A percentile compares a stretch with the other conserved stretches of the same genome.
Evolutionary conservation across 305 asterid species (phyloP).

Genomic region (Nicotiana rustica): DNA sequence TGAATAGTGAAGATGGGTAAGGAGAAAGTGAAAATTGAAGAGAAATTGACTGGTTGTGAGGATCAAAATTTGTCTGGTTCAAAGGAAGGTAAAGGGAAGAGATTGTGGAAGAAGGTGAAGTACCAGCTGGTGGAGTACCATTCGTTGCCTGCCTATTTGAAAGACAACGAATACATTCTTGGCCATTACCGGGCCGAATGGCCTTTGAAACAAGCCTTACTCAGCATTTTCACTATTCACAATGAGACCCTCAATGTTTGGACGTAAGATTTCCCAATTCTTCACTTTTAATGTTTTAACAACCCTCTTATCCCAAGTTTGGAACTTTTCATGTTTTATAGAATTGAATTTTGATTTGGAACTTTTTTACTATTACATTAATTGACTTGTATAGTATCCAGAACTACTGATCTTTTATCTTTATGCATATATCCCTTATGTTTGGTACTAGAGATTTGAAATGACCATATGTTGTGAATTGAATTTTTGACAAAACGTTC

Average conservation of each 20-base stretch:
- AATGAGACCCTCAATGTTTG: slow-evolving; percentile 97
- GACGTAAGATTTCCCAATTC: slow-evolving; percentile 71
- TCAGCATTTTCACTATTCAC: slow-evolving; percentile 86
- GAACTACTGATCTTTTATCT: neutral
- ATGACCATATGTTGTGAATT: neutral
- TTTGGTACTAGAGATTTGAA: neutral
- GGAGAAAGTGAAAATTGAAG: slow-evolving; percentile 45
- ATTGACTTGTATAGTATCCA: neutral
- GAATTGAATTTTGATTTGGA: neutral
- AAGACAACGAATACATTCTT: slow-evolving; percentile 88
- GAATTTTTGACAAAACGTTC: neutral
- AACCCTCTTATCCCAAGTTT: neutral
- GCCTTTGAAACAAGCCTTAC: slow-evolving; percentile 83
- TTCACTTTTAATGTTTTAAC: neutral
- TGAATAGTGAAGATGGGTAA: slow-evolving; percentile 52
- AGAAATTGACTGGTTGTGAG: slow-evolving; percentile 37
- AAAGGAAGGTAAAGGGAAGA: slow-evolving; percentile 69
- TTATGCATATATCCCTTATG: neutral
- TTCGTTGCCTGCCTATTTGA: slow-evolving; percentile 86
- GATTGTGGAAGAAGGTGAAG: slow-evolving; percentile 91
- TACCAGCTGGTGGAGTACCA: slow-evolving; percentile 96
- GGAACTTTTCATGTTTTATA: neutral
- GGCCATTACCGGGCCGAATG: slow-evolving; percentile 87
- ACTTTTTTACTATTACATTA: neutral
- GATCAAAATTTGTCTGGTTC: slow-evolving; percentile 42